phyloP scores from a whole-genome alignment of 139 green algal species.

The Desmodesmus armatus region DNA sequence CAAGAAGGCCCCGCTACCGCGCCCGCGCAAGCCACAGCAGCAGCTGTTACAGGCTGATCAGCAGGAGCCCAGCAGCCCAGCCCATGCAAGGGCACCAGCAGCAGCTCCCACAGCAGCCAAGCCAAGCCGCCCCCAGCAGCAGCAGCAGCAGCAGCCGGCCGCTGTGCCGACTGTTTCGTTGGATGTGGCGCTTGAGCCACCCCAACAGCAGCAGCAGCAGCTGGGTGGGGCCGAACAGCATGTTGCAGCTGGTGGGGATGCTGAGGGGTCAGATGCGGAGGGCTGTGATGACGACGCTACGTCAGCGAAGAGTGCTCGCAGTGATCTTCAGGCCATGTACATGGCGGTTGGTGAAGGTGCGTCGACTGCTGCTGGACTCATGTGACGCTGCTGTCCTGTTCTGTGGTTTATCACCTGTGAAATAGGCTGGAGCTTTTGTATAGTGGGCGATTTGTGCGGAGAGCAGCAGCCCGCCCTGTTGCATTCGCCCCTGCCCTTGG shows the following conservation, averaged over 20 bases:
- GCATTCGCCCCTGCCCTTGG: background rate
- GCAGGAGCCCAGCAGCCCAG: too few species aligned
- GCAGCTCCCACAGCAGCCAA: background rate
- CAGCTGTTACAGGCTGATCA: background rate
- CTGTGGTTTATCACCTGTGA: background rate
- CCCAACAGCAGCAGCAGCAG: conserved; percentile 1
- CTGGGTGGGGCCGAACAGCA: too few species aligned
- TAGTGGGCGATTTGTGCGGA: background rate
- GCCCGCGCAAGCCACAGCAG: background rate
- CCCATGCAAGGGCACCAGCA: too few species aligned
- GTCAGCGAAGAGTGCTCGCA: conserved; percentile 21
- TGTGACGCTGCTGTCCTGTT: background rate
- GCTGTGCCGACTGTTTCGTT: background rate
- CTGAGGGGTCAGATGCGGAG: background rate
- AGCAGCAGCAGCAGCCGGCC: background rate
- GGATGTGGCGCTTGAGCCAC: too few species aligned
- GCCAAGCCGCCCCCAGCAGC: conserved; percentile 1
- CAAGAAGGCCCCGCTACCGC: background rate
- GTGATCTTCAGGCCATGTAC: conserved; percentile 8
- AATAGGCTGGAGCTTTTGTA: background rate
- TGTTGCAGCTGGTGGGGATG: too few species aligned
- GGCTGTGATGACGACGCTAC: conserved; percentile 18
- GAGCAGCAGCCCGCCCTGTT: background rate
- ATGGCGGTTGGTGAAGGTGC: background rate
- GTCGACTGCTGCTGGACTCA: background rate